Evolutionary conservation across 495 filamentous ascomycete genomes (phyloP).

Genomic region (Penicillium steckii): DNA sequence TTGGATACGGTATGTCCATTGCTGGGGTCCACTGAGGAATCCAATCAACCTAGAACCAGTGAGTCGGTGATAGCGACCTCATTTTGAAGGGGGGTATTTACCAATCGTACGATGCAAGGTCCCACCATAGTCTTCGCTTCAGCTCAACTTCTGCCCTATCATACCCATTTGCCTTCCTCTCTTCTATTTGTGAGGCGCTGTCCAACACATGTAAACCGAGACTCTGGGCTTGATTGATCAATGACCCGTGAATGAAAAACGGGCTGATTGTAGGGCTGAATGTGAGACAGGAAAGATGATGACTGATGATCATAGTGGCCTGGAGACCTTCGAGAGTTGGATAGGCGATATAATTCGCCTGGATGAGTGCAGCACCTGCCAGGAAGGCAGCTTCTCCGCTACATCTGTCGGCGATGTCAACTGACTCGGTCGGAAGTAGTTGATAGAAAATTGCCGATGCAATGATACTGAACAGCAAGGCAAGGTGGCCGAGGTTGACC

Average conservation of each 20-base stretch:
- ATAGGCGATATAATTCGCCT: constrained; percentile 31
- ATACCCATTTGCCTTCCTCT: constrained; percentile 10
- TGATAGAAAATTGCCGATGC: constrained; percentile 39
- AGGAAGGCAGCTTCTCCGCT: constrained; percentile 31
- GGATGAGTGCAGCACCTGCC: constrained; percentile 34
- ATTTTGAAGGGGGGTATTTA: constrained; percentile 5
- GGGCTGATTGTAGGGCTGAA: constrained; percentile 26
- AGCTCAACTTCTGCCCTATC: constrained; percentile 32
- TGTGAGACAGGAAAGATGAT: constrained; percentile 30
- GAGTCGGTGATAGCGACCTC: too few species aligned
- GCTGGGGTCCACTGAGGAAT: constrained; percentile 47
- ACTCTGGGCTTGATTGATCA: constrained; percentile 37
- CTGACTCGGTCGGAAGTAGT: constrained; percentile 19
- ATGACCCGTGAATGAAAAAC: constrained; percentile 31
- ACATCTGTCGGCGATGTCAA: constrained; percentile 24
- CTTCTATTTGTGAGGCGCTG: constrained; percentile 10
- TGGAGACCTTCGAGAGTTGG: constrained; percentile 47
- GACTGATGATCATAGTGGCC: constrained; percentile 40
- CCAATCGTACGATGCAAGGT: constrained; percentile 47
- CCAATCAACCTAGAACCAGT: constrained; percentile 39
- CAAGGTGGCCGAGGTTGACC: constrained; percentile 25
- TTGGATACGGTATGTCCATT: constrained; percentile 46
- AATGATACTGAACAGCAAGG: constrained; percentile 40
- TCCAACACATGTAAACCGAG: constrained; percentile 50
- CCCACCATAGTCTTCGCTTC: constrained; percentile 48